Evolutionary conservation across 441 rosid species (phyloP), one percentile per base, ranked within the genome.

Genomic region (Manihot esculenta): DNA sequence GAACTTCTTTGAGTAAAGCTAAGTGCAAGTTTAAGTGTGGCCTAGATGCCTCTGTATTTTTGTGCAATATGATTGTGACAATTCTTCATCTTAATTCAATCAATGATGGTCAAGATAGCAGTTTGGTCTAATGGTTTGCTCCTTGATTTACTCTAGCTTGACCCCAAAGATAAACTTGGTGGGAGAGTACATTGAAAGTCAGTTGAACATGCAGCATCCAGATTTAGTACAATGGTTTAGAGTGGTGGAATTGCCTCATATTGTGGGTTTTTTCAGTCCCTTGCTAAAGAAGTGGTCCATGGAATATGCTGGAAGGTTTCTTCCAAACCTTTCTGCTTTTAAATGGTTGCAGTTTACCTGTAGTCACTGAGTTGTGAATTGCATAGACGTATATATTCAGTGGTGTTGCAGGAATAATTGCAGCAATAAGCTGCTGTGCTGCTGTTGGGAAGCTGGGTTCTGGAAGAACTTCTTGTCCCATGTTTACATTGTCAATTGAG

Each of bases 221-320:
- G 84, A 83, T 42, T 78, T 89, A 58, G 82, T 86, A 18, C 75
- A 75, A 62, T 89, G 94, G 92, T 83, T 89, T 76, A 87, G 82
- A 78, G 76, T 49, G 54, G 84, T 81, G 68, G 88, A 86, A 70
- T 79, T 86, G 68, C 92, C 92, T 35, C 83, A 86, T 5, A 77
- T 86, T 68, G 77, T 78, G 20, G 85, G 85, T 64, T 89, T 77
- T 81, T 86, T 86, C 76, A 69, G 65, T 80, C 89, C 92, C 65
- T 72, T 86, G 69, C 81, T 89, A 79, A 89, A 84, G 83, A 83
- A 86, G 77, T 89, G 94, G 90, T 81, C 88, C 27, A 75, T 81
- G 80, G 92, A 89, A 73, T 87, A 87, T 56, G 94, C 92, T 35
- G 94, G 92, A 82, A 89, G 94, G 94, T 89, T 66, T 68, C 85